phyloP scores from a whole-genome alignment of 495 filamentous ascomycete genomes.

The Lepidopterella palustris region DNA sequence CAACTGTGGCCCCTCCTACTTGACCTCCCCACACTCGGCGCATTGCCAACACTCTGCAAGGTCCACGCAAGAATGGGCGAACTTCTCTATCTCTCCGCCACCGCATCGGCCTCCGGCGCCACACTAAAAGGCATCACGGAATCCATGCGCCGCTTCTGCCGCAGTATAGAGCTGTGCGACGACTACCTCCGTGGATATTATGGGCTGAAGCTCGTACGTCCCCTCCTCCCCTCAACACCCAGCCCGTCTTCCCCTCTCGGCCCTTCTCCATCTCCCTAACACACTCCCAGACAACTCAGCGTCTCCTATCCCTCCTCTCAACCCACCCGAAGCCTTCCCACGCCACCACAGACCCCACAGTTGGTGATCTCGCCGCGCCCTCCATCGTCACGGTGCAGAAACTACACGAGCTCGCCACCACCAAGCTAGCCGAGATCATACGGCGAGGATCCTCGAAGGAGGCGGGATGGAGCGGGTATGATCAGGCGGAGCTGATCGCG shows the following conservation, averaged over 20 bases:
- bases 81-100: conserved; percentile 61
- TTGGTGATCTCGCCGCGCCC: conserved; percentile 33
- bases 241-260: not conserved
- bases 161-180: conserved; percentile 89
- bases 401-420: conserved; percentile 65
- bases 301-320: conserved; percentile 29
- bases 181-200: conserved; percentile 90
- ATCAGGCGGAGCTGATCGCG: conserved; percentile 67
- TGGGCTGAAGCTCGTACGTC: conserved; percentile 70
- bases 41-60: conserved; percentile 38
- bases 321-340: conserved; percentile 1
- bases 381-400: conserved; percentile 51
- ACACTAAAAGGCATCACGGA: conserved; percentile 53
- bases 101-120: conserved; percentile 36
- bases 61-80: conserved; percentile 87
- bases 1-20: not conserved
- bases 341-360: conserved; percentile 29
- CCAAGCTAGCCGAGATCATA: conserved; percentile 70
- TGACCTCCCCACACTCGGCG: not conserved
- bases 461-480: conserved; percentile 64
- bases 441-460: conserved; percentile 52
- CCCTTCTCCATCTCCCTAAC: not conserved
- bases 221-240: conserved; percentile 14
- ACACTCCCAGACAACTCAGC: conserved; percentile 6
- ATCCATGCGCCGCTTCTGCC: conserved; percentile 73